A percentile compares a stretch with the other conserved stretches of the same genome.
Conservation (phyloP, 768 basidiomycete genomes). For the Trametes cubensis region DNA sequence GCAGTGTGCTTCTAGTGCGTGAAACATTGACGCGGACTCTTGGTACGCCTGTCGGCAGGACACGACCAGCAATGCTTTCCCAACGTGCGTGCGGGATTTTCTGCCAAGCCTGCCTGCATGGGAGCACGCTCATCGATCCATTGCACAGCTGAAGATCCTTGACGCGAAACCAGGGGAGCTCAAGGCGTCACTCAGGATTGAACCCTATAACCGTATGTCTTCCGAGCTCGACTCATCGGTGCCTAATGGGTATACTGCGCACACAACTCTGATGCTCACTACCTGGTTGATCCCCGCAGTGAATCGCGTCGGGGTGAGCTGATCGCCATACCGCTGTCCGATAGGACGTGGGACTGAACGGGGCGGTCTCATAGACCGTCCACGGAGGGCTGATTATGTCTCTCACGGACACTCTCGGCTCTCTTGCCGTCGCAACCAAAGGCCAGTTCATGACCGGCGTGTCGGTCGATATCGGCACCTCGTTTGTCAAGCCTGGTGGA, state of each 20-base stretch:
- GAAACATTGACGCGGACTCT: conserved; percentile 9
- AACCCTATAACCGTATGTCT: conserved; percentile 65
- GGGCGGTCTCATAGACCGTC: conserved; percentile 45
- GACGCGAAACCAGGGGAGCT: conserved; percentile 73
- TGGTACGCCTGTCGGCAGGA: conserved; percentile 44
- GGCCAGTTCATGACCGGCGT: conserved; percentile 90
- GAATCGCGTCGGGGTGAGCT: conserved; percentile 75
- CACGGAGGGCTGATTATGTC: conserved; percentile 84
- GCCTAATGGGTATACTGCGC: background rate
- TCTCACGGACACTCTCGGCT: conserved; percentile 82
- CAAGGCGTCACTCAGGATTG: conserved; percentile 69
- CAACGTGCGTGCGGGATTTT: conserved; percentile 50
- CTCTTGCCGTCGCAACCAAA: conserved; percentile 78
- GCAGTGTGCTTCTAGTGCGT: background rate
- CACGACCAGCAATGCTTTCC: conserved; percentile 83
- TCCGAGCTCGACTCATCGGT: background rate
- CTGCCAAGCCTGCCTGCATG: conserved; percentile 1
- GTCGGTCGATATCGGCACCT: conserved; percentile 77
- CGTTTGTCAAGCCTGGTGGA: conserved; percentile 80
- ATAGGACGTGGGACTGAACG: background rate
- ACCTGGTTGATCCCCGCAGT: conserved; percentile 44
- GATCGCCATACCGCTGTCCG: background rate
- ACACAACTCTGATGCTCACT: background rate
- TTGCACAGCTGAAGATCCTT: conserved; percentile 60
- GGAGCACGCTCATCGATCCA: background rate